phyloP scores from a whole-genome alignment of 306 rosid genomes.

The Prunus kanzakura region DNA sequence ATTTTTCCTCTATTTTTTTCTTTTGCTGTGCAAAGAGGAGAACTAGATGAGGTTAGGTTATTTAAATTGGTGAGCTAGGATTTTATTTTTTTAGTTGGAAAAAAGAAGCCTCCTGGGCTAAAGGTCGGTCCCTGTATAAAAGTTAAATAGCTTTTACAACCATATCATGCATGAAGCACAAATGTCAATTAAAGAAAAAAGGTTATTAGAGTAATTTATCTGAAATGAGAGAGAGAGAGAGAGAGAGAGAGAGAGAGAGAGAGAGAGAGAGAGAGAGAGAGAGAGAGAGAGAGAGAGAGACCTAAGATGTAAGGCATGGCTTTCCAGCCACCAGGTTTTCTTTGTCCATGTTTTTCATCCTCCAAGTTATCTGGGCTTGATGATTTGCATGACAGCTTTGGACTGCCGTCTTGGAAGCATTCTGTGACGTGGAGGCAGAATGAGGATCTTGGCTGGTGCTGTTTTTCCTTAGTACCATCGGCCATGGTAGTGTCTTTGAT shows the following conservation, averaged over 20 bases:
- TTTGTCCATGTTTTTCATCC: not conserved
- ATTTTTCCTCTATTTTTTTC: no score
- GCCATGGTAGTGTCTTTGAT: not conserved
- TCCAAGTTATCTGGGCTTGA: constrained; percentile 3
- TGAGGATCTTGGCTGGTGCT: not conserved
- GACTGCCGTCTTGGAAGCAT: not conserved
- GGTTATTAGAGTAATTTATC: not conserved
- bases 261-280: constrained; percentile 1
- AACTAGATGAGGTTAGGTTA: no score
- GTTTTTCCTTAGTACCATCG: not conserved
- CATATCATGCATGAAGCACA: not conserved
- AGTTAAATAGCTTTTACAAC: not conserved
- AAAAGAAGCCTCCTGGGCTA: no score
- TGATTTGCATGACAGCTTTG: not conserved
- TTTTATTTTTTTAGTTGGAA: no score
- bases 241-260: constrained; percentile 5
- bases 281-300: constrained; percentile 3
- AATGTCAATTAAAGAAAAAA: not conserved
- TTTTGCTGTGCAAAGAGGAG: no score
- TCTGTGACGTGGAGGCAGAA: constrained; percentile 1
- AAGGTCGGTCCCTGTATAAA: not conserved
- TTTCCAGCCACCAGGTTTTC: constrained; percentile 83
- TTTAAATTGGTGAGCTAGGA: no score
- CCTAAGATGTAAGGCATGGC: constrained; percentile 84
- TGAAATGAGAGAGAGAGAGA: not conserved